Base-by-base conservation (phyloP, 208 protist genomes). In the Angomonas deanei region DNA sequence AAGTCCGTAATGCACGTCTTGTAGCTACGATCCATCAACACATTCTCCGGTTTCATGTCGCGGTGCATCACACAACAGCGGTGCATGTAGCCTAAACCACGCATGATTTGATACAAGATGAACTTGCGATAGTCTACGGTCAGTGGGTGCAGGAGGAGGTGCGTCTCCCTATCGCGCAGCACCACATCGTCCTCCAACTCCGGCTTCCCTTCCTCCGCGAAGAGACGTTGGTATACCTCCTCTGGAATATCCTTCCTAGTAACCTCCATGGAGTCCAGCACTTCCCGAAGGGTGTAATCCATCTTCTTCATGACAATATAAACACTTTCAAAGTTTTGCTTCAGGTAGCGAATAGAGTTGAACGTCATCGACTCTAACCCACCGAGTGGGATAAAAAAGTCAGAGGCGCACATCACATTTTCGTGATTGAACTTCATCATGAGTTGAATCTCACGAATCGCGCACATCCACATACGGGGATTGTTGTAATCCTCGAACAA, bases 71-170 rank as follows among this genome's bases (percentile, higher is more conserved):
- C 81, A 0, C 54, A 72, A 63, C 84, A 93, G 11, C 68, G 62
- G 39, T 97, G 94, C 52, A 98, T 80, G 74, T 97, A 99, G 49
- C 97, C 96, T 2, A 99, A 78, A 26, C 94, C 88, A 47, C 96
- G 94, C n/a, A 99, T 71, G 21, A 98, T 77, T 63, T 99, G 97
- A 70, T 98, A 98, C 17, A 98, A 83, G 33, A 98, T 97, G 39
- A 97, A 98, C 79, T 96, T 91, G 32, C 97, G 97, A 61, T 99
- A 97, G 55, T 97, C 93, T n/a, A 92, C 78, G 33, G 93, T 69
- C 23, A 99, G 80, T 32, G 99, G 96, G 55, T 97, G 97, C 15
- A 93, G 77, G 10, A 52, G 36, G 4, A 84, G 36, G 5, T 58
- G 34, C 4, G 87, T 90, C 11, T 62, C 31, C 15, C 82, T 76